Conservation (phyloP, 179 eudicot species). For the Beta corolliflora region DNA sequence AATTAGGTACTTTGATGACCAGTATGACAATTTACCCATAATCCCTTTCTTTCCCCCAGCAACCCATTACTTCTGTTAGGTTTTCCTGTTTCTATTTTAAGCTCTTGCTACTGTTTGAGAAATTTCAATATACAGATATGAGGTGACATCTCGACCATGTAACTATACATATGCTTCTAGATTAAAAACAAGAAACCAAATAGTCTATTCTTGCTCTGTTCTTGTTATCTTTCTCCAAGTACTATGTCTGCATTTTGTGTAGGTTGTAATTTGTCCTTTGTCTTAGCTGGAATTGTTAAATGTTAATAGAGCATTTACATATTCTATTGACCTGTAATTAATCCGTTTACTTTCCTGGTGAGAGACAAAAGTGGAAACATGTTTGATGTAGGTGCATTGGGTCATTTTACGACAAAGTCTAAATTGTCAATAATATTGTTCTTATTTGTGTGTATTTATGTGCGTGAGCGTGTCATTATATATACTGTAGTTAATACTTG, state of each 20-base stretch:
- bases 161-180: too few species aligned
- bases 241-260: background rate
- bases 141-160: too few species aligned
- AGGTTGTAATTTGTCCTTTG: background rate
- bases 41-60: background rate
- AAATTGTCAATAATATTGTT: too few species aligned
- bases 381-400: too few species aligned
- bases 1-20: background rate
- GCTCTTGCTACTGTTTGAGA: too few species aligned
- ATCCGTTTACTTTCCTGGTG: background rate
- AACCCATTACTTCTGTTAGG: conserved; percentile 5
- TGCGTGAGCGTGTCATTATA: too few species aligned
- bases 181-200: background rate
- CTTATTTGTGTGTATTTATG: too few species aligned
- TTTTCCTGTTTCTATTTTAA: background rate
- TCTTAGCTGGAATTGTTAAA: background rate
- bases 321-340: background rate
- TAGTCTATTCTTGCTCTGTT: background rate
- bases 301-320: background rate
- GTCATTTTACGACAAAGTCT: too few species aligned
- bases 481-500: too few species aligned
- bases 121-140: too few species aligned
- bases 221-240: background rate
- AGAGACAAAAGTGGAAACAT: background rate
- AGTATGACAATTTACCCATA: background rate